Conservation (phyloP, 1,284 basidiomycete species). For the Apiotrichum akiyoshidainum region DNA sequence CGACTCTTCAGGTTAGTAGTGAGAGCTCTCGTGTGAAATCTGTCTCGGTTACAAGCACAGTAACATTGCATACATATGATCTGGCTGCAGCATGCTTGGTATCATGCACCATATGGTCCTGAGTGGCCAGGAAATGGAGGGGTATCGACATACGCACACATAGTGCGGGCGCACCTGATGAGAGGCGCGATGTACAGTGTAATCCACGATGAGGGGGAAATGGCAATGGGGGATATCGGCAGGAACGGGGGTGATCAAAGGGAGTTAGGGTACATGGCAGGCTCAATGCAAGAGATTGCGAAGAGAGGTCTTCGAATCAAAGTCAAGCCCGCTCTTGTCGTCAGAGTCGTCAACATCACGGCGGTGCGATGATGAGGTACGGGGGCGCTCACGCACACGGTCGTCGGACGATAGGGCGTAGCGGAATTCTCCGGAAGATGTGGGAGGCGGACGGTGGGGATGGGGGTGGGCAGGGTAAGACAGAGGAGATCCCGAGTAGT, state of each 20-base stretch:
- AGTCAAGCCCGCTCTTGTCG: not conserved
- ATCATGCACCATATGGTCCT: too few species aligned
- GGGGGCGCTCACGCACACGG: not conserved
- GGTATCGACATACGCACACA: too few species aligned
- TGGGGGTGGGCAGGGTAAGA: not conserved
- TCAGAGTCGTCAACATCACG: not conserved
- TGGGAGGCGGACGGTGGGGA: not conserved
- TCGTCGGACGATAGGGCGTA: conserved; percentile 6
- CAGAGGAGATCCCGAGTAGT: not conserved
- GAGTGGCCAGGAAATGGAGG: too few species aligned
- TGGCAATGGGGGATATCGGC: not conserved
- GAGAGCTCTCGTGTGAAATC: too few species aligned
- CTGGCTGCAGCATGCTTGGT: too few species aligned
- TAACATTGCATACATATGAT: too few species aligned
- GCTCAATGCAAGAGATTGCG: conserved; percentile 17
- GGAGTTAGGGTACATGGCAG: too few species aligned
- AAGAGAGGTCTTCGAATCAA: conserved; percentile 12
- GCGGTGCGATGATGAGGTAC: not conserved
- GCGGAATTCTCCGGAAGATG: conserved; percentile 9
- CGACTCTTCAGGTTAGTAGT: too few species aligned
- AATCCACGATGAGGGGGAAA: too few species aligned
- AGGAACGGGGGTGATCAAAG: not conserved
- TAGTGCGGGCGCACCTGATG: too few species aligned
- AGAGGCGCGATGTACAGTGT: too few species aligned
- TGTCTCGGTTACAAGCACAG: too few species aligned